Evolutionary conservation across 305 asterid species (phyloP).

Genomic region (Salvia sclarea): DNA sequence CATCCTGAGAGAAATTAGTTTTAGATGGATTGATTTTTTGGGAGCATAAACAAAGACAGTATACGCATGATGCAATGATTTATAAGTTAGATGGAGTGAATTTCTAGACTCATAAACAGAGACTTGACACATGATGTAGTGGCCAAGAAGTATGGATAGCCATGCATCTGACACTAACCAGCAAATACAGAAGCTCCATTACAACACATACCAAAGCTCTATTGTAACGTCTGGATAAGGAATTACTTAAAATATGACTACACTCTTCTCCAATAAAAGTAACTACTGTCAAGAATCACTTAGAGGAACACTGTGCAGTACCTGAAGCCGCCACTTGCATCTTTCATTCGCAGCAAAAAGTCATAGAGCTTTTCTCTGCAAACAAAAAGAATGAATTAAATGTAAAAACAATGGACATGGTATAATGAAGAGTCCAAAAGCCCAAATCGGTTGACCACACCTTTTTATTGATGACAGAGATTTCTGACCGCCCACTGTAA

Average conservation of each 20-base stretch:
- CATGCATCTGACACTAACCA: slow-evolving; percentile 16
- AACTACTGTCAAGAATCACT: slow-evolving; percentile 24
- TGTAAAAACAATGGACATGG: slow-evolving; percentile 10
- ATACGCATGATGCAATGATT: neutral
- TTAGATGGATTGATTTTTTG: slow-evolving; percentile 6
- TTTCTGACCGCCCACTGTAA: slow-evolving; percentile 71
- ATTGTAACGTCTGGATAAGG: slow-evolving; percentile 6
- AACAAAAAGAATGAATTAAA: slow-evolving; percentile 21
- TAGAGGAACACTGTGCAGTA: slow-evolving; percentile 31
- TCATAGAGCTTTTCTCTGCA: slow-evolving; percentile 57
- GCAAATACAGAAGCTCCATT: slow-evolving; percentile 2
- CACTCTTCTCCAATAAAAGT: slow-evolving; percentile 2
- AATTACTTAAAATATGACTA: slow-evolving; percentile 10
- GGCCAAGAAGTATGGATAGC: neutral
- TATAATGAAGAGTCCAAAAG: slow-evolving; percentile 13
- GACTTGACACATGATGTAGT: neutral
- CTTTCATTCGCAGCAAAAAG: slow-evolving; percentile 84
- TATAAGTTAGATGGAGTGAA: neutral
- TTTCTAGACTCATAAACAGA: neutral
- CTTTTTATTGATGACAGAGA: slow-evolving; percentile 81
- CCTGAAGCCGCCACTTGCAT: slow-evolving; percentile 95
- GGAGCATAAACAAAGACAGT: neutral
- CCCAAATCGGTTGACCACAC: slow-evolving; percentile 42
- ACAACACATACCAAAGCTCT: neutral
- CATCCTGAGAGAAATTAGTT: slow-evolving; percentile 60